A percentile compares a stretch with the other conserved stretches of the same genome.
phyloP scores from a whole-genome alignment of 495 filamentous ascomycete species.

The Penicillium dipodomyicola region DNA sequence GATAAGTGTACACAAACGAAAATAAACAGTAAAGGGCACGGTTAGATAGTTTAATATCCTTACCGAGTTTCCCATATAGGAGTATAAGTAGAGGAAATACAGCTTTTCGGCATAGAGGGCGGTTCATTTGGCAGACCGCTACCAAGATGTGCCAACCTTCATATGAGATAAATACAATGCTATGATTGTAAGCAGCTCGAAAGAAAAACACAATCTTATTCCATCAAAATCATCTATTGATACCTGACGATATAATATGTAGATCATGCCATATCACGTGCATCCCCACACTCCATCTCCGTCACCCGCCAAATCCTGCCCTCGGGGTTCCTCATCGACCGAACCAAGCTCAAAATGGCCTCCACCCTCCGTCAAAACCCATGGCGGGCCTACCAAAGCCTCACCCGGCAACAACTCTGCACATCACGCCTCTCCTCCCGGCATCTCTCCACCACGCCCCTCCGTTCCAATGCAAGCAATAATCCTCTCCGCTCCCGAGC shows the following conservation, averaged over 20 bases:
- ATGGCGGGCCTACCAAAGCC: constrained; percentile 37
- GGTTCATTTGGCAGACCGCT: too few relatives aligned
- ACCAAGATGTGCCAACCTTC: too few relatives aligned
- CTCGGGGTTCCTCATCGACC: constrained; percentile 5
- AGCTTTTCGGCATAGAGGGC: too few relatives aligned
- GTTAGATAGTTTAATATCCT: too few relatives aligned
- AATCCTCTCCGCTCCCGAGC: constrained; percentile 32
- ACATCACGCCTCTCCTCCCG: constrained; percentile 15
- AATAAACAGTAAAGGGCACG: too few relatives aligned
- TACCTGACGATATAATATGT: not conserved
- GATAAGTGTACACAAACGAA: too few relatives aligned
- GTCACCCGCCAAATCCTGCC: constrained; percentile 12
- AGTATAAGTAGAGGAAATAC: too few relatives aligned
- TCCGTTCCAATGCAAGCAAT: constrained; percentile 28
- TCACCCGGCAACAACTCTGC: constrained; percentile 29
- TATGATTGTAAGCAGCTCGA: too few relatives aligned
- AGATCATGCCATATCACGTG: constrained; percentile 29
- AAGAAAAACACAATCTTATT: not conserved
- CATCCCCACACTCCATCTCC: constrained; percentile 25
- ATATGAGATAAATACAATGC: too few relatives aligned
- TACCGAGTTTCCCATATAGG: too few relatives aligned
- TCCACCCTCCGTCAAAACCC: constrained; percentile 27
- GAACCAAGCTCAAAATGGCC: constrained; percentile 26
- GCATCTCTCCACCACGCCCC: constrained; percentile 27
- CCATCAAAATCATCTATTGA: not conserved